Base-by-base conservation (phyloP, 805 yeast genomes). In the Candida ascalaphidarum region DNA sequence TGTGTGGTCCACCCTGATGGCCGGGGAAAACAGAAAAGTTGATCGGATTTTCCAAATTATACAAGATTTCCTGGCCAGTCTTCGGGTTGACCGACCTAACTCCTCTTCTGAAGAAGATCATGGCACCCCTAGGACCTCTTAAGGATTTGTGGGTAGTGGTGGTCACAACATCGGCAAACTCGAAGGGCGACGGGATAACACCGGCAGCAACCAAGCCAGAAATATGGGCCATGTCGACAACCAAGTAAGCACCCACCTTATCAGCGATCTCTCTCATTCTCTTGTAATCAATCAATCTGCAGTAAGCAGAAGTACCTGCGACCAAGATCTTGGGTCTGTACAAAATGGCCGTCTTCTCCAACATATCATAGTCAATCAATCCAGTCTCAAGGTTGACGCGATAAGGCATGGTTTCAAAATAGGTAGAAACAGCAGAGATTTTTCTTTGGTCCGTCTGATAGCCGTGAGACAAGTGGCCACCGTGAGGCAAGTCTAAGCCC, bases 1-100 rank as follows among this genome's bases (percentile, higher is more conserved):
- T 92, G 67, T 92, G 97, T 48, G 98, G 98, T 57, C 98, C 98
- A 71, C 98, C 98, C 71, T 92, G 98, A 65, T 92, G 98, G 44
- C 95, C 98, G 50, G 98, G 98, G 89, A 92, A 92, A 31, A 92
- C 98, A 7, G 96, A 86, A 61, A 92, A 92, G 73, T 92, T 92
- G 65, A 92, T 88, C 57, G 84, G 84, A 61, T 76, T 80, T 64
- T 92, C 97, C 58, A 92, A 76, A 48, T 92, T 96, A 61, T 88
- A 92, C 34, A 68, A 64, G 34, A 85, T 67, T 63, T 86, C 95
- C 66, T 85, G 83, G 50, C 97, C 97, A 48, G 85, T 82, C 70
- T 88, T 86, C 3, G 44, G 61, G 44, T 56, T 17, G 18, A 17
- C 18, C 8, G 18, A 17, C 8, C 95, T 78, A 36, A 88, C 76